Evolutionary conservation across 1,139 yeast species (phyloP).

Genomic region (Lodderomyces margitis): DNA sequence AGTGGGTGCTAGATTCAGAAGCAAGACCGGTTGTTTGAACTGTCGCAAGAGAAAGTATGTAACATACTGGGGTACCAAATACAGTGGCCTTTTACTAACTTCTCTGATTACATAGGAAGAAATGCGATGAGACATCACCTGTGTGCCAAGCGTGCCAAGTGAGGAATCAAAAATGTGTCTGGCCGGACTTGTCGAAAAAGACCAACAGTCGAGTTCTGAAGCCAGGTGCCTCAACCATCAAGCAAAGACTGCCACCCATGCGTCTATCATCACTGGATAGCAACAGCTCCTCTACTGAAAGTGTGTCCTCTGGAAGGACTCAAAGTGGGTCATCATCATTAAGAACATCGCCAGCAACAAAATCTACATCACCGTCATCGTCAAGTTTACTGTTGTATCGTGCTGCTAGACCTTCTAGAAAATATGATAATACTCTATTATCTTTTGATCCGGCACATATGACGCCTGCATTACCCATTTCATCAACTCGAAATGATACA

Average conservation of each 20-base stretch:
- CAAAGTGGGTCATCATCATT: no score
- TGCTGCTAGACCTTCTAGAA: neutral
- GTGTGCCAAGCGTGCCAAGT: constrained; percentile 13
- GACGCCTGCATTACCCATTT: neutral
- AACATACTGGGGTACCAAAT: neutral
- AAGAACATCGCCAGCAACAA: neutral
- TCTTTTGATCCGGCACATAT: neutral
- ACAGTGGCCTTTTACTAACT: neutral
- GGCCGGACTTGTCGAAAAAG: constrained; percentile 10
- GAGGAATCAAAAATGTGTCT: constrained; percentile 12
- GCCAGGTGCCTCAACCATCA: neutral
- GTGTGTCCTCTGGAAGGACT: no score
- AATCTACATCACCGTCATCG: neutral
- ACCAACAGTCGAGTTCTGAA: neutral
- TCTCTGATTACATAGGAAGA: constrained; percentile 9
- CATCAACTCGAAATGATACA: constrained; percentile 1
- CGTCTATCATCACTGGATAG: neutral
- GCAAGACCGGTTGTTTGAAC: constrained; percentile 15
- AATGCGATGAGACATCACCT: constrained; percentile 15
- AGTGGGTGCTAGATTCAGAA: constrained; percentile 15
- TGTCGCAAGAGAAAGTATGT: constrained; percentile 16
- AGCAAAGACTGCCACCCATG: neutral
- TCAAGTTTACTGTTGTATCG: no score
- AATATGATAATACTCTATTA: neutral
- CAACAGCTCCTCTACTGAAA: neutral